Evolutionary conservation across 768 basidiomycete genomes (phyloP).

Genomic region (Daedalea quercina): DNA sequence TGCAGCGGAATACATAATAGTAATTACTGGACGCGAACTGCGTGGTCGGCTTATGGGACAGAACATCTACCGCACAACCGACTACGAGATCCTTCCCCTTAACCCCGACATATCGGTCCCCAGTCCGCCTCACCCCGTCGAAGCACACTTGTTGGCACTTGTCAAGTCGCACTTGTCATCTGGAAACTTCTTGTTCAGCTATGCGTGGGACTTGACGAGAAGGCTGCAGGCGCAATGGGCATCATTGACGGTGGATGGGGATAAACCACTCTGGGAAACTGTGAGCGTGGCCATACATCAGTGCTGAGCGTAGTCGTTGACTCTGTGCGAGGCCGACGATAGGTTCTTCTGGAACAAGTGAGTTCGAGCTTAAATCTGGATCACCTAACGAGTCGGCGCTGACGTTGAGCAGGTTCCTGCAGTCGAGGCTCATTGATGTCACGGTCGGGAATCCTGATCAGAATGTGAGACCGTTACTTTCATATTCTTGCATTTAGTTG

Average conservation of each 20-base stretch:
- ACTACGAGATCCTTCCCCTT: constrained; percentile 88
- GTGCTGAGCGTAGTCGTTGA: neutral
- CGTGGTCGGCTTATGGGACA: constrained; percentile 77
- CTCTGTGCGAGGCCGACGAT: constrained; percentile 67
- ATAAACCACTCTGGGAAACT: constrained; percentile 68
- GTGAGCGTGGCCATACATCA: constrained; percentile 35
- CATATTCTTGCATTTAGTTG: constrained; percentile 1
- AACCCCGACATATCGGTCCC: constrained; percentile 61
- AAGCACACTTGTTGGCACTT: constrained; percentile 80
- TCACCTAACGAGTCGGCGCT: constrained; percentile 4
- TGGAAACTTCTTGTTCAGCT: constrained; percentile 86
- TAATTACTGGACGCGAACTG: constrained; percentile 78
- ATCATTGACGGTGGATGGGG: constrained; percentile 40
- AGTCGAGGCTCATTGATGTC: constrained; percentile 54
- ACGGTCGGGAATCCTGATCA: constrained; percentile 44
- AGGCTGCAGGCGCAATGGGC: constrained; percentile 80
- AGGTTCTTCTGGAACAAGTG: constrained; percentile 98
- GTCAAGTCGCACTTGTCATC: constrained; percentile 76
- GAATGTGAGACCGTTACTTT: constrained; percentile 45
- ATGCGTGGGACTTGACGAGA: constrained; percentile 85
- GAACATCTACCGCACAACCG: constrained; percentile 83
- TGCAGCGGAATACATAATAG: constrained; percentile 92
- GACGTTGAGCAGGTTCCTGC: constrained; percentile 36
- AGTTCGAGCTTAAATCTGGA: constrained; percentile 7
- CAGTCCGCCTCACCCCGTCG: constrained; percentile 75